These are phyloP conservation scores for Chaetomium sp. DNA, from an alignment of 2,329 filamentous ascomycete genomes.

Conservation along the genomic window DNA sequence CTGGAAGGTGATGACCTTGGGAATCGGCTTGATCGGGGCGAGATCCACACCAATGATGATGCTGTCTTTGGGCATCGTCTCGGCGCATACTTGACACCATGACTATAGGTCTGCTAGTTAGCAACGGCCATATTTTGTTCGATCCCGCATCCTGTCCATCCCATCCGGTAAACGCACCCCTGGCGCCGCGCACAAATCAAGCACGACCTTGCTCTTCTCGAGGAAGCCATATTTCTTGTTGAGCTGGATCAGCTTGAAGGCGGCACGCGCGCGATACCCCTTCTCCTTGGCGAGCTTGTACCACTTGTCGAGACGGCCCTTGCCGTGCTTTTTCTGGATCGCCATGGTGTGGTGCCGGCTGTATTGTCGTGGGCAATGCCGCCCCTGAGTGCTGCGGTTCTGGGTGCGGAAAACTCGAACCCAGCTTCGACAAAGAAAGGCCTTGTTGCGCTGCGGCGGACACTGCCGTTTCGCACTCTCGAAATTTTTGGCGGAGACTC, in stretches of 20 bases:
- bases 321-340: conserved; percentile 98
- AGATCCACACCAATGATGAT: conserved; percentile 94
- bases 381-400: neutral
- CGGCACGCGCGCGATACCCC: conserved; percentile 89
- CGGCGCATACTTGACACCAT: conserved; percentile 94
- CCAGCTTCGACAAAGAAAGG: neutral
- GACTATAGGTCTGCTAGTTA: conserved; percentile 47
- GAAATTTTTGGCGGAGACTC: conserved; percentile 21
- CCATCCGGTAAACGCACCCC: conserved; percentile 53
- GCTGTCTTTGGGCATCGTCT: conserved; percentile 85
- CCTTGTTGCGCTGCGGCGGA: neutral
- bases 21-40: conserved; percentile 90
- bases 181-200: conserved; percentile 96
- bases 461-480: neutral
- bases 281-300: conserved; percentile 98
- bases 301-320: conserved; percentile 98
- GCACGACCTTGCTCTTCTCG: conserved; percentile 89
- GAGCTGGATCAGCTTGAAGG: conserved; percentile 95
- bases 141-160: too few relatives aligned
- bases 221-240: conserved; percentile 99
- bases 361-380: conserved; percentile 2
- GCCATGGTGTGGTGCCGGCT: conserved; percentile 61
- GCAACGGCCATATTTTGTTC: too few relatives aligned
- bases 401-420: neutral
- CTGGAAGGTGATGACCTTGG: conserved; percentile 89